phyloP scores from a whole-genome alignment of 179 eudicot genomes.

The Spergularia azorica region DNA sequence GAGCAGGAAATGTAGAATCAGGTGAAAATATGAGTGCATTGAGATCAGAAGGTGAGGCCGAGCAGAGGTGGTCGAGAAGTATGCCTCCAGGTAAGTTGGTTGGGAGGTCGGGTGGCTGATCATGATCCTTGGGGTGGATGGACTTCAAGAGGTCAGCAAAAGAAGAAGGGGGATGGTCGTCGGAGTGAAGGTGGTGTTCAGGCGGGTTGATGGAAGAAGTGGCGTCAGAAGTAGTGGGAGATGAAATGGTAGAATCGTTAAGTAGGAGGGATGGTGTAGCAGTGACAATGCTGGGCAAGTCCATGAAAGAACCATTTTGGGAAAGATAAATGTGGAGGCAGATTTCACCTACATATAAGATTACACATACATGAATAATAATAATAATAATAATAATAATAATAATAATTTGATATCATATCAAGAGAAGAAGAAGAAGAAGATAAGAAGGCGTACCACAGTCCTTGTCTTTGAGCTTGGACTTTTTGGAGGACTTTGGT shows the following conservation, averaged over 20 bases:
- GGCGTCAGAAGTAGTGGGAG: constrained; percentile 46
- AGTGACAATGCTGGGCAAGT: constrained; percentile 27
- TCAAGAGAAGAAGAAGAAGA: not conserved
- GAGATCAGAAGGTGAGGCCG: constrained; percentile 53
- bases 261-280: constrained; percentile 72
- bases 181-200: constrained; percentile 40
- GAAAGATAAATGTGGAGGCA: constrained; percentile 79
- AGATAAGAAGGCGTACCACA: constrained; percentile 42
- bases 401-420: no score
- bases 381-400: no score
- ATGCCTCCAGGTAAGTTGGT: constrained; percentile 71
- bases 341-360: constrained; percentile 85
- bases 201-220: constrained; percentile 50
- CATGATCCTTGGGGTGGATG: constrained; percentile 57
- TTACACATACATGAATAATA: constrained; percentile 75
- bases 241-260: constrained; percentile 39
- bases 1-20: constrained; percentile 51
- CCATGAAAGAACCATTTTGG: constrained; percentile 53
- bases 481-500: constrained; percentile 63
- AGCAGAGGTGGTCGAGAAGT: constrained; percentile 64
- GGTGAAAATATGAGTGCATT: constrained; percentile 75
- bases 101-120: constrained; percentile 46
- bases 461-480: constrained; percentile 70
- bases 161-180: constrained; percentile 47
- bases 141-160: constrained; percentile 66